Conservation (phyloP, 2,329 filamentous ascomycete species). For the Clarireedia paspali region DNA sequence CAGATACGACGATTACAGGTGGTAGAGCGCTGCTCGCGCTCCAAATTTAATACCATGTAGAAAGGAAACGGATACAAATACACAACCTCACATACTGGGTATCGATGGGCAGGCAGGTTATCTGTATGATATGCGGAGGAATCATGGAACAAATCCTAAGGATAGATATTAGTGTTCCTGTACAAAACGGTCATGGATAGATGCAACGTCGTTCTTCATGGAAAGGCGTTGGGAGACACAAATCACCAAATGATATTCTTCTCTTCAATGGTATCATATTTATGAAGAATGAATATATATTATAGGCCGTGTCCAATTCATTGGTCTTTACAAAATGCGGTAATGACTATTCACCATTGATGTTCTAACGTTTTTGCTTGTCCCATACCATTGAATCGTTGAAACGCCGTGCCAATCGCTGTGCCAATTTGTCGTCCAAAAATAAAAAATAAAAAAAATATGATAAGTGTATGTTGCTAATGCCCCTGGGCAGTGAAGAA, state of each 20-base stretch:
- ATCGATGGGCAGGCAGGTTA: not conserved
- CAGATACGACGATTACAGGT: too few species aligned
- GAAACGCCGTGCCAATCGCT: slow-evolving; percentile 2
- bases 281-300: not conserved
- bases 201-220: too few species aligned
- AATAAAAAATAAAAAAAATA: not conserved
- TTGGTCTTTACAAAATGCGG: not conserved
- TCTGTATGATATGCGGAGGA: not conserved
- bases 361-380: not conserved
- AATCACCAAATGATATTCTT: not conserved
- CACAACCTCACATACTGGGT: not conserved
- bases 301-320: not conserved
- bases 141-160: too few species aligned
- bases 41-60: too few species aligned
- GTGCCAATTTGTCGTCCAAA: not conserved
- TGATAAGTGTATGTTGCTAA: slow-evolving; percentile 31
- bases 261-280: not conserved
- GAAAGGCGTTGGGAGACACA: not conserved
- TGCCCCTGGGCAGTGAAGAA: slow-evolving; percentile 57
- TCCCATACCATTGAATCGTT: not conserved
- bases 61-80: too few species aligned
- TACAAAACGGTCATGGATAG: too few species aligned
- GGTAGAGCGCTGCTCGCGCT: too few species aligned
- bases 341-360: not conserved
- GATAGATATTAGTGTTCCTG: too few species aligned